Base-by-base conservation (phyloP, 192 early-diverging fungal species). In the Podila horticola region DNA sequence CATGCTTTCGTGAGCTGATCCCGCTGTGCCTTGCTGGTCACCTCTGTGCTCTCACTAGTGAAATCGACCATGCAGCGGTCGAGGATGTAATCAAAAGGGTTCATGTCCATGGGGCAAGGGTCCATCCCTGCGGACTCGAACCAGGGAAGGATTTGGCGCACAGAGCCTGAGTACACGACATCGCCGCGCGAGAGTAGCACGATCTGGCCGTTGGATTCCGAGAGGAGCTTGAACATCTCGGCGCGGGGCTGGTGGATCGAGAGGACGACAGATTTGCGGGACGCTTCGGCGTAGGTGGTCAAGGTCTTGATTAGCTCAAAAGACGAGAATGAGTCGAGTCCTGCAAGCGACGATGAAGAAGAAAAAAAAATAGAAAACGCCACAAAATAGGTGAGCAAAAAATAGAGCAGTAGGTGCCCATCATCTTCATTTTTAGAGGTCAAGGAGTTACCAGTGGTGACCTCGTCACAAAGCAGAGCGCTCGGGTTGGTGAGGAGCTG, bases 401-500 rank as follows among this genome's bases (percentile, higher is more conserved):
- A n/a, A n/a, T n/a, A n/a, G n/a, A n/a, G n/a, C n/a, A n/a, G n/a
- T n/a, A n/a, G n/a, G n/a, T n/a, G n/a, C n/a, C n/a, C n/a, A n/a
- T n/a, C n/a, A n/a, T n/a, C n/a, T n/a, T n/a, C n/a, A n/a, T n/a
- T n/a, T n/a, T n/a, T n/a, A n/a, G n/a, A n/a, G n/a, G n/a, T n/a
- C n/a, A n/a, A n/a, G n/a, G n/a, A n/a, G n/a, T n/a, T 72, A 48
- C 91, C 91, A 28, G 91, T 91, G 2, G 93, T 92, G 13, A 91
- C 90, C 72, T 92, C 91, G 65, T 92, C 91, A 17, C 90, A 84
- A 62, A 93, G 86, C 30, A 94, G 68, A 24, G 92, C 71, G 15
- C 83, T 82, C 4, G 92, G 85, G 41, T 91, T 84, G 3, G 88
- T 90, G 59, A 93, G 82, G 52, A 91, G 82, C 66, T 94, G 91